Evolutionary conservation across 2,329 filamentous ascomycete genomes (phyloP), one percentile per base, ranked within the genome.

Genomic region (Cordyceps cicadae): DNA sequence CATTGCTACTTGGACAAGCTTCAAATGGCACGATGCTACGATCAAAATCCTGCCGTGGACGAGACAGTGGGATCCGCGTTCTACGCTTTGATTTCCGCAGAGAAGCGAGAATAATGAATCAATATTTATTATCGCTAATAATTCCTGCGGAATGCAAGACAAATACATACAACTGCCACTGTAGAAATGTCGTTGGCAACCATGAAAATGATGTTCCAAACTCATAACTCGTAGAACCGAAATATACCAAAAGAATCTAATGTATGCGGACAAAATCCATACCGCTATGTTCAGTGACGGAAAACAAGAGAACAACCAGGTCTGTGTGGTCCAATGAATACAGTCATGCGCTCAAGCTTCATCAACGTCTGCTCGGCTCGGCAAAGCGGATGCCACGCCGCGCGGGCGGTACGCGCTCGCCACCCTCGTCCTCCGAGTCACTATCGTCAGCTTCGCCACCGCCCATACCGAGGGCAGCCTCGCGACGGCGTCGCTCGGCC

Each of bases 401-500:
- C 24, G 75, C 68, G 1, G 79, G 77, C 2, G 80, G 79, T 60
- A 83, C 79, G 67, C 81, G 70, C 54, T 79, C 77, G 29, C 76
- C 80, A 63, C 84, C 81, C 62, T 85, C 83, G 26, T 86, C 85
- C 26, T 75, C 74, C 32, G 69, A 74, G 39, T 86, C 80, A 60
- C 78, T 82, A 59, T 78, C 77, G 19, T 76, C 76, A 0, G 70
- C 74, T 2, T 70, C 72, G 2, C 70, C 72, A 8, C 71, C 69
- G 17, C 75, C 74, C 63, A 88, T 77, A 11, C 89, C 88, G 1
- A 93, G 75, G 1, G 89, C 90, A 1, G 88, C 88, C 67, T 91
- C 85, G 66, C 90, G 82, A 58, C 90, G 79, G 46, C 88, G 81
- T 61, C 87, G 79, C 72, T 93, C 90, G 0, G 89, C 89, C 0